Base-by-base conservation (phyloP, 164 flowering plant genomes). In the Tinospora cordifolia region DNA sequence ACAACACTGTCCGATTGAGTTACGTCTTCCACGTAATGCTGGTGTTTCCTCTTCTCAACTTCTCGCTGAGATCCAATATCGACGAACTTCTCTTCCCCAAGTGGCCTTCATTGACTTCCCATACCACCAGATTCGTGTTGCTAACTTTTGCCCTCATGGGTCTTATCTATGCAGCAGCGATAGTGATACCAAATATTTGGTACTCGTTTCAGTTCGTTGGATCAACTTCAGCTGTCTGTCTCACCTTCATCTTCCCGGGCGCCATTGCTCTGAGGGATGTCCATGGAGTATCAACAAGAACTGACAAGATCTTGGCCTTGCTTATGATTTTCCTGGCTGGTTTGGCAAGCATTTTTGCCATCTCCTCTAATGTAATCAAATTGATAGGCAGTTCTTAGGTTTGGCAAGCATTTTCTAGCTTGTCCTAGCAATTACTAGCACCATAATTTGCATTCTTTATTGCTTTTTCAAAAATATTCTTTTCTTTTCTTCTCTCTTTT, bases 211-310 rank as follows among this genome's bases (percentile, higher is more conserved):
- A 95, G 75, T 90, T 92, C 67, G 9, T 91, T 36, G 98, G 98
- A 51, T 84, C 98, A 8, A 92, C 98, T 5, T 51, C 92, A 10
- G 90, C 88, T 1, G 88, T 89, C 66, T 82, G 83, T 78, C 77
- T 95, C 1, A 87, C 87, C 36, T 88, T 95, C 80, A 86, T 95
- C 68, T 93, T 90, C 78, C 98, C 98, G 0, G 93, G 86, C n/a
- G 87, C 90, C 1, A 84, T 94, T 66, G 90, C 77, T 54, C 77
- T 92, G 19, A 93, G 97, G 75, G 93, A 94, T 81, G 79, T 82
- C 60, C 87, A 87, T 74, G 87, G 88, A 3, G 82, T 95, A 70
- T 86, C 98, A 1, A 84, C 92, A 65, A 66, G 66, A 47, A 78
- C 66, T 54, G 98, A 95, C 51, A 87, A 79, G 81, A 76, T 87